These are phyloP conservation scores for Neonectria coccinea DNA, from an alignment of 2,329 filamentous ascomycete genomes.

Conservation along the genomic window DNA sequence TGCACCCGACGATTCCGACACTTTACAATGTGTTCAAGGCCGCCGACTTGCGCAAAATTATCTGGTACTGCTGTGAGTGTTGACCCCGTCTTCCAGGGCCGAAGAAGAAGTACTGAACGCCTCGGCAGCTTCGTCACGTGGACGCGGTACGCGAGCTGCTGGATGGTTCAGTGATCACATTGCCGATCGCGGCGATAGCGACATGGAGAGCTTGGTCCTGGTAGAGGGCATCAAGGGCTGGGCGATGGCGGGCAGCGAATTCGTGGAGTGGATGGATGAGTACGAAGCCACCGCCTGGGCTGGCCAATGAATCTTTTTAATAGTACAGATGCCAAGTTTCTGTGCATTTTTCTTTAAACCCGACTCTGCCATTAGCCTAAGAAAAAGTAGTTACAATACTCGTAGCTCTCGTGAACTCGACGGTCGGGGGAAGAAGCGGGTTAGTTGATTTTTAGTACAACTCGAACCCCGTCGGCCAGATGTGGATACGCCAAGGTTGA, in stretches of 20 bases:
- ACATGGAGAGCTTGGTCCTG: conserved; percentile 62
- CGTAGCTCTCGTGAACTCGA: not conserved
- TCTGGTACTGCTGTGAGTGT: conserved; percentile 62
- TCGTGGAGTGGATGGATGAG: conserved; percentile 60
- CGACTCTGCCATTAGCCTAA: not conserved
- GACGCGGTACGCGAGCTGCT: conserved; percentile 65
- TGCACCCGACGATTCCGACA: conserved; percentile 56
- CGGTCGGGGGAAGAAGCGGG: not conserved
- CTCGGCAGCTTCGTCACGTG: conserved; percentile 62
- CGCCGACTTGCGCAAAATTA: conserved; percentile 54
- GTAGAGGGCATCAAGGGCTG: conserved; percentile 67
- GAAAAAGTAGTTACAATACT: too few relatives aligned
- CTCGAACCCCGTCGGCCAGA: not conserved
- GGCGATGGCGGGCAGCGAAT: conserved; percentile 61
- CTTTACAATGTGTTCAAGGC: conserved; percentile 57
- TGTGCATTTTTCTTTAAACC: not conserved
- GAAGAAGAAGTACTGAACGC: too few relatives aligned
- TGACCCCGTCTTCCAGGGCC: not conserved
- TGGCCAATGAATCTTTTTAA: not conserved
- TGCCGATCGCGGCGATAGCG: conserved; percentile 51
- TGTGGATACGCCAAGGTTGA: not conserved
- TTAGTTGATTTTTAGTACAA: not conserved
- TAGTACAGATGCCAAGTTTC: not conserved
- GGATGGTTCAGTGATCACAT: conserved; percentile 68
- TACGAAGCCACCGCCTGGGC: conserved; percentile 55